Evolutionary conservation across 306 rosid genomes (phyloP).

Genomic region (Prunus padus): DNA sequence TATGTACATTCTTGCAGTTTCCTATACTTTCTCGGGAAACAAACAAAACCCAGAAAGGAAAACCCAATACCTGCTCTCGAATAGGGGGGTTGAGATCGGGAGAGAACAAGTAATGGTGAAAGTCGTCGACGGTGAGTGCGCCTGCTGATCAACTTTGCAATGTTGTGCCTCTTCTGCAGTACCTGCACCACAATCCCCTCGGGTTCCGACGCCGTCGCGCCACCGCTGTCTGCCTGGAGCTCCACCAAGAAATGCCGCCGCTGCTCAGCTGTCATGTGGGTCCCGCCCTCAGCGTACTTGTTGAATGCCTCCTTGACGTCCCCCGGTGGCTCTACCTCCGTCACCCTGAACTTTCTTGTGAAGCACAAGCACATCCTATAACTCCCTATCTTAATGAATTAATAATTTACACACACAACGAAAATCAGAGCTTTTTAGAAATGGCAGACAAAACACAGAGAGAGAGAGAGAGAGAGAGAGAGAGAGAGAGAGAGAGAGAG

Average conservation of each 20-base stretch:
- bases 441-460: not conserved
- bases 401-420: not conserved
- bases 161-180: constrained; percentile 48
- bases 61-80: constrained; percentile 31
- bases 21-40: constrained; percentile 1
- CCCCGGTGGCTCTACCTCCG: constrained; percentile 46
- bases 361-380: constrained; percentile 63
- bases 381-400: constrained; percentile 21
- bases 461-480: not conserved
- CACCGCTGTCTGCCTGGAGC: constrained; percentile 42
- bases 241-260: constrained; percentile 44
- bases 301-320: constrained; percentile 41
- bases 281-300: constrained; percentile 49
- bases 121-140: constrained; percentile 48
- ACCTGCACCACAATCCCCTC: constrained; percentile 43
- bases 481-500: not conserved
- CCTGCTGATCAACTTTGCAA: constrained; percentile 41
- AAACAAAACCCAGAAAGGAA: constrained; percentile 15
- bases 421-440: not conserved
- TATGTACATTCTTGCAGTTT: not conserved
- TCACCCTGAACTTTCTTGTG: constrained; percentile 47
- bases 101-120: constrained; percentile 53
- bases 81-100: constrained; percentile 52
- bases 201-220: constrained; percentile 21
- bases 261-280: constrained; percentile 58